Evolutionary conservation across 352 stramenopile genomes (phyloP).

Genomic region (Globisporangium parvum): DNA sequence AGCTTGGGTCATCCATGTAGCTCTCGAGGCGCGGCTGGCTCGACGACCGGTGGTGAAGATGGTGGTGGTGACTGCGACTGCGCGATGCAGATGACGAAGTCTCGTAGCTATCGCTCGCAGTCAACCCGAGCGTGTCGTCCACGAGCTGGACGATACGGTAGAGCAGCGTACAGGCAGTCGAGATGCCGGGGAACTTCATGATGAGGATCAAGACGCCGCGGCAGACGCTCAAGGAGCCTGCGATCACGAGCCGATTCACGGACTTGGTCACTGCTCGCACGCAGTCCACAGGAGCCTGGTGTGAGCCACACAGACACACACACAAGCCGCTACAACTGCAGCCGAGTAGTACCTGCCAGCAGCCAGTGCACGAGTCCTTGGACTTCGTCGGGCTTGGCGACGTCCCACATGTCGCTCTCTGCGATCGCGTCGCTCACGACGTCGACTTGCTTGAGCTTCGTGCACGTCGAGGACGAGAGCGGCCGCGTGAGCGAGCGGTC

Average conservation of each 20-base stretch:
- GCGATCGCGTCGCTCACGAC: slow-evolving; percentile 42
- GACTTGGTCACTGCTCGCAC: slow-evolving; percentile 32
- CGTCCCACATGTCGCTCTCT: slow-evolving; percentile 46
- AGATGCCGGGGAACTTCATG: slow-evolving; percentile 68
- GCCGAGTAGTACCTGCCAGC: slow-evolving; percentile 25
- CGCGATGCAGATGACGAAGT: slow-evolving; percentile 7
- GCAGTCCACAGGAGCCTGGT: background rate
- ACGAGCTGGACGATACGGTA: slow-evolving; percentile 64
- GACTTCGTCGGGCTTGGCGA: slow-evolving; percentile 56
- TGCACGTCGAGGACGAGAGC: slow-evolving; percentile 18
- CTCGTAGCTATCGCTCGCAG: slow-evolving; percentile 29
- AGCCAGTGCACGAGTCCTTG: slow-evolving; percentile 64
- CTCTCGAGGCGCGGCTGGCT: slow-evolving; percentile 28
- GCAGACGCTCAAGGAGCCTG: slow-evolving; percentile 46
- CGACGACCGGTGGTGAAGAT: background rate
- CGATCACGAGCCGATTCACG: slow-evolving; percentile 48
- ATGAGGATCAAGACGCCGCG: slow-evolving; percentile 70
- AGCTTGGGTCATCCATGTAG: slow-evolving; percentile 59
- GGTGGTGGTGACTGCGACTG: background rate
- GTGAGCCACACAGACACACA: slow-evolving; percentile 1
- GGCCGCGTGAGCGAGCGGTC: slow-evolving; percentile 33
- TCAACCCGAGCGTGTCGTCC: slow-evolving; percentile 50
- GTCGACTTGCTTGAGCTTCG: slow-evolving; percentile 18
- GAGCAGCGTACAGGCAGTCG: slow-evolving; percentile 59
- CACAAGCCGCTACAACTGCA: background rate